Percentiles rank a stretch among this genome's conserved stretches.
These are phyloP conservation scores for Penicillium manginii DNA, from an alignment of 495 filamentous ascomycete species.

Conservation along the genomic window DNA sequence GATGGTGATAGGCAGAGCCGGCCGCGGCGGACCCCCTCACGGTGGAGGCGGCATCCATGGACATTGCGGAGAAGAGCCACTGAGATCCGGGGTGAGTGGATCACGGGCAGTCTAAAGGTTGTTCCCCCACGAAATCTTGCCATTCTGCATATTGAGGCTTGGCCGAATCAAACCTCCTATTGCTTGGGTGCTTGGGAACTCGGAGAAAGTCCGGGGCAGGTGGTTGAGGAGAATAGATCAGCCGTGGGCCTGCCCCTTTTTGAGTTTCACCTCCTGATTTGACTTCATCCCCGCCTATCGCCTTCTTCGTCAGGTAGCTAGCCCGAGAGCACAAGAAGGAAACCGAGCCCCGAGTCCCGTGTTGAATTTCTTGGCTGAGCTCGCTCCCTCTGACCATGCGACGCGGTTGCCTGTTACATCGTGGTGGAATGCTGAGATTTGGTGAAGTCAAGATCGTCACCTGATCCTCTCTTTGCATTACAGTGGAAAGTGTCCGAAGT, in stretches of 20 bases:
- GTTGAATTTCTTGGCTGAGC: not conserved
- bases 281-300: not conserved
- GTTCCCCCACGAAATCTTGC: slow-evolving; percentile 5
- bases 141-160: not conserved
- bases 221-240: not conserved
- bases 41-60: slow-evolving; percentile 7
- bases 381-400: not conserved
- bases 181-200: not conserved
- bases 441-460: not conserved
- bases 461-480: not conserved
- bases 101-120: not conserved
- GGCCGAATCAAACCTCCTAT: no score
- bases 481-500: no score
- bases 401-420: not conserved
- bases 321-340: not conserved
- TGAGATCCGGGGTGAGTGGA: slow-evolving; percentile 7
- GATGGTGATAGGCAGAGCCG: slow-evolving; percentile 13
- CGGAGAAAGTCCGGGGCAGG: slow-evolving; percentile 10
- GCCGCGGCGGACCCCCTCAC: slow-evolving; percentile 12
- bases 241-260: slow-evolving; percentile 5
- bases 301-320: not conserved
- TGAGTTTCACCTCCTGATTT: not conserved
- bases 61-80: slow-evolving; percentile 2
- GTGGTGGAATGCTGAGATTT: not conserved
- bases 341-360: not conserved